phyloP scores from a whole-genome alignment of 2,329 filamentous ascomycete species.

The Epichloe brachyelytri region DNA sequence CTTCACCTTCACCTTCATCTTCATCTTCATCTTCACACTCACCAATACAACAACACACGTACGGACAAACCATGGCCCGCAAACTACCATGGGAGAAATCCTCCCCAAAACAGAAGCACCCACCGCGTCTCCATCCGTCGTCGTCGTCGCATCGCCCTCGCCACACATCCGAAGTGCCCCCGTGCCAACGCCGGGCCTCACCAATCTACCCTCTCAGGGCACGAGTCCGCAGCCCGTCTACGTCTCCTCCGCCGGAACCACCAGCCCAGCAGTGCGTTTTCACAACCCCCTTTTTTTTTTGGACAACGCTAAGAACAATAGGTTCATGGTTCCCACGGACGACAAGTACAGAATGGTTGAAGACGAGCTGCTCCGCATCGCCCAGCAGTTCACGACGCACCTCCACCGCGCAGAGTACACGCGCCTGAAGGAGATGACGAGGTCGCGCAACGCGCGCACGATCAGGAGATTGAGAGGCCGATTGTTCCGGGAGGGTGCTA shows the following conservation, averaged over 20 bases:
- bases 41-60: not conserved
- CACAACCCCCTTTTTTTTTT: not conserved
- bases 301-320: slow-evolving; percentile 12
- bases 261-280: slow-evolving; percentile 29
- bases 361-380: slow-evolving; percentile 59
- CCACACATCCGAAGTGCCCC: no score
- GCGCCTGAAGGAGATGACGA: slow-evolving; percentile 47
- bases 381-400: slow-evolving; percentile 58
- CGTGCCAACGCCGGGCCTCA: not conserved
- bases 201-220: not conserved
- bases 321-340: slow-evolving; percentile 59
- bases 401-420: slow-evolving; percentile 68
- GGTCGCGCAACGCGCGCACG: slow-evolving; percentile 37
- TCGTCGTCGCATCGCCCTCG: not conserved
- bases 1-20: not conserved
- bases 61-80: not conserved
- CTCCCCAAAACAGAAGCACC: not conserved
- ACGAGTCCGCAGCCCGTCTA: slow-evolving; percentile 27
- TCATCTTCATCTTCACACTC: not conserved
- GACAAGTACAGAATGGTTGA: slow-evolving; percentile 74
- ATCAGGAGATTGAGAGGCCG: slow-evolving; percentile 40
- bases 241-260: slow-evolving; percentile 38
- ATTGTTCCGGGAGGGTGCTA: slow-evolving; percentile 28
- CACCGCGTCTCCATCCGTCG: not conserved
- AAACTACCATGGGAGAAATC: slow-evolving; percentile 6